These are phyloP conservation scores for Schizophyllum amplum DNA, from an alignment of 1,284 basidiomycete species.

Conservation along the genomic window DNA sequence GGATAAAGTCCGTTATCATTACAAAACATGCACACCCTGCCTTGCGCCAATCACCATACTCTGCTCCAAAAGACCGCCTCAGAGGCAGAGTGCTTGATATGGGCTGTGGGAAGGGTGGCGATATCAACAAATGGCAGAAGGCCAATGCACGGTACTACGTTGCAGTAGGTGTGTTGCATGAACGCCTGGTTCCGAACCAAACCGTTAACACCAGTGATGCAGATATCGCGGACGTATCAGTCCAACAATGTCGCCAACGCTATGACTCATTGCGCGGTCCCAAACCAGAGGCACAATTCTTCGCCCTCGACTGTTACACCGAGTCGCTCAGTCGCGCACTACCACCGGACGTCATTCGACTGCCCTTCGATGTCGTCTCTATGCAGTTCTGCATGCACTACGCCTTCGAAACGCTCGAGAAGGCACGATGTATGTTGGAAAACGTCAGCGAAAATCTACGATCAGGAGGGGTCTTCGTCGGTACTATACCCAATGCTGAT, in stretches of 20 bases:
- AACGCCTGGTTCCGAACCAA: background rate
- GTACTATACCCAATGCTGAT: slow-evolving; percentile 88
- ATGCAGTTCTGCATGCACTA: slow-evolving; percentile 99
- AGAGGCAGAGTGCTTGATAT: slow-evolving; percentile 87
- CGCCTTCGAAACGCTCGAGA: slow-evolving; percentile 85
- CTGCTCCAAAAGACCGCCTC: background rate
- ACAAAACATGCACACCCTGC: slow-evolving; percentile 73
- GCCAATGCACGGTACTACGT: slow-evolving; percentile 78
- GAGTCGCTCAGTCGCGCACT: slow-evolving; percentile 65
- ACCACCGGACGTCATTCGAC: slow-evolving; percentile 45
- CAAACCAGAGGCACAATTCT: slow-evolving; percentile 76
- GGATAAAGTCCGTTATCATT: slow-evolving; percentile 95
- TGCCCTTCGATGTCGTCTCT: slow-evolving; percentile 87
- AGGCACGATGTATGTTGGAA: slow-evolving; percentile 87
- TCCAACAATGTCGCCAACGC: slow-evolving; percentile 83
- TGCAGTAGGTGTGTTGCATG: slow-evolving; percentile 68
- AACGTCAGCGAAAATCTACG: slow-evolving; percentile 83
- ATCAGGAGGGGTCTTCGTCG: slow-evolving; percentile 84
- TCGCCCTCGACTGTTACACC: slow-evolving; percentile 84
- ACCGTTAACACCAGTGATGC: slow-evolving; percentile 2
- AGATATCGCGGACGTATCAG: slow-evolving; percentile 90
- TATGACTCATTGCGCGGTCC: slow-evolving; percentile 41
- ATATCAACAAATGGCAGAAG: slow-evolving; percentile 93
- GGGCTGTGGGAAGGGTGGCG: slow-evolving; percentile 97
- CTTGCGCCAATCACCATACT: slow-evolving; percentile 23